Evolutionary conservation across 2,329 filamentous ascomycete species (phyloP).

Genomic region (Exophiala lecanii-corni): DNA sequence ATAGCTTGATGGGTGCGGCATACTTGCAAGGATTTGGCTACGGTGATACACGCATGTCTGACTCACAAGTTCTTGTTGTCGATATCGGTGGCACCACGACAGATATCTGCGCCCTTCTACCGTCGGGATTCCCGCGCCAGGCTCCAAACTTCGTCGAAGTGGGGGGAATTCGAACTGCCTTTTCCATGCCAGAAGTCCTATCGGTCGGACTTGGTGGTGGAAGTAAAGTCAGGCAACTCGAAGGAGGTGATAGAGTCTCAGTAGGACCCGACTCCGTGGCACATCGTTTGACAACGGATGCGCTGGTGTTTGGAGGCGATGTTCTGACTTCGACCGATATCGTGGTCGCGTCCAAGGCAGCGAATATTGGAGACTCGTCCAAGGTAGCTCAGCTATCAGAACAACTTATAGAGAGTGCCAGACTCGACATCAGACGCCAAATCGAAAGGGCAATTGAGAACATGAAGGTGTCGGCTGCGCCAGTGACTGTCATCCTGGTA

Average conservation of each 20-base stretch:
- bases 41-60: constrained; percentile 48
- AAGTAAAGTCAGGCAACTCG: constrained; percentile 27
- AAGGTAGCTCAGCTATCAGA: constrained; percentile 21
- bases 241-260: constrained; percentile 31
- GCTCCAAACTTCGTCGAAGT: constrained; percentile 55
- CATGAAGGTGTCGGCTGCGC: constrained; percentile 53
- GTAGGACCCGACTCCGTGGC: constrained; percentile 56
- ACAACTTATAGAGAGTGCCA: constrained; percentile 34
- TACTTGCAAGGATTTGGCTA: constrained; percentile 47
- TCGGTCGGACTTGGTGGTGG: constrained; percentile 56
- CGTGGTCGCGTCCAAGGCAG: constrained; percentile 35
- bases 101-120: constrained; percentile 57
- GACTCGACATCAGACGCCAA: constrained; percentile 40
- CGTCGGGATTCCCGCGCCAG: constrained; percentile 59
- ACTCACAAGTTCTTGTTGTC: constrained; percentile 47
- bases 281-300: constrained; percentile 44
- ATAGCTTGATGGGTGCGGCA: constrained; percentile 59
- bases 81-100: constrained; percentile 65
- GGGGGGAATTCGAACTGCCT: constrained; percentile 56
- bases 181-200: constrained; percentile 52
- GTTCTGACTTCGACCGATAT: constrained; percentile 52
- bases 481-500: constrained; percentile 50
- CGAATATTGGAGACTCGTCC: constrained; percentile 23
- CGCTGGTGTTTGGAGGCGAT: constrained; percentile 50
- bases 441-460: constrained; percentile 52